Conservation (phyloP, 768 basidiomycete species). For the Lactifluus pinguis region DNA sequence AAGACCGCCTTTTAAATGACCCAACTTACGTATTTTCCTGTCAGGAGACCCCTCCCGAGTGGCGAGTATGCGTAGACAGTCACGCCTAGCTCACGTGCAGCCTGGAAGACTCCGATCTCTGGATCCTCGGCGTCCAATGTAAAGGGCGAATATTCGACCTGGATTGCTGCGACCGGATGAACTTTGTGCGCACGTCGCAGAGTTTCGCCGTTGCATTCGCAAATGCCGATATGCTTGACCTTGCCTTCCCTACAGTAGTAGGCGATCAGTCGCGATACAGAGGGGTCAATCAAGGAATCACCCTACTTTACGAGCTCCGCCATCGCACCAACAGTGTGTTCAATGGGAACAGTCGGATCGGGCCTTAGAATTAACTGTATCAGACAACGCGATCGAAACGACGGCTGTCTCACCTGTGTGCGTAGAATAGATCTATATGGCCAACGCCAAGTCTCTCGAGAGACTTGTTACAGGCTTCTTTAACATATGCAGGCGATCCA, state of each 20-base stretch:
- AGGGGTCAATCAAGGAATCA: slow-evolving; percentile 26
- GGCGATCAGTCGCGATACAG: not conserved
- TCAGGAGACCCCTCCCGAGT: slow-evolving; percentile 40
- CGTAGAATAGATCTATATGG: slow-evolving; percentile 28
- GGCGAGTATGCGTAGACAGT: slow-evolving; percentile 38
- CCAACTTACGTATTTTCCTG: slow-evolving; percentile 33
- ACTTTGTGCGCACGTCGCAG: slow-evolving; percentile 32
- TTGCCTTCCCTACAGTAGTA: slow-evolving; percentile 25
- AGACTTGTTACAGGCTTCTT: slow-evolving; percentile 22
- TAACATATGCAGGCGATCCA: slow-evolving; percentile 25
- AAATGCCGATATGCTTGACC: slow-evolving; percentile 30
- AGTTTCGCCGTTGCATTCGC: slow-evolving; percentile 27
- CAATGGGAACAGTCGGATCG: slow-evolving; percentile 15
- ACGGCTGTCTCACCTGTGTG: slow-evolving; percentile 22
- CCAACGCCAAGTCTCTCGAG: slow-evolving; percentile 25
- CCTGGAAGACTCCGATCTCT: slow-evolving; percentile 25
- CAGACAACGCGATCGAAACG: not conserved
- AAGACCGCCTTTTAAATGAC: not conserved
- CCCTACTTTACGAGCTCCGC: slow-evolving; percentile 23
- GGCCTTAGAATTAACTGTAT: not conserved
- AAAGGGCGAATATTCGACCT: slow-evolving; percentile 33
- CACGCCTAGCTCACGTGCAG: slow-evolving; percentile 34
- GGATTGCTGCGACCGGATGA: slow-evolving; percentile 30
- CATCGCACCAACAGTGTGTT: slow-evolving; percentile 17
- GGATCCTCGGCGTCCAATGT: slow-evolving; percentile 30